Base-by-base conservation (phyloP, 345 rosid species). In the Microthlaspi erraticum region DNA sequence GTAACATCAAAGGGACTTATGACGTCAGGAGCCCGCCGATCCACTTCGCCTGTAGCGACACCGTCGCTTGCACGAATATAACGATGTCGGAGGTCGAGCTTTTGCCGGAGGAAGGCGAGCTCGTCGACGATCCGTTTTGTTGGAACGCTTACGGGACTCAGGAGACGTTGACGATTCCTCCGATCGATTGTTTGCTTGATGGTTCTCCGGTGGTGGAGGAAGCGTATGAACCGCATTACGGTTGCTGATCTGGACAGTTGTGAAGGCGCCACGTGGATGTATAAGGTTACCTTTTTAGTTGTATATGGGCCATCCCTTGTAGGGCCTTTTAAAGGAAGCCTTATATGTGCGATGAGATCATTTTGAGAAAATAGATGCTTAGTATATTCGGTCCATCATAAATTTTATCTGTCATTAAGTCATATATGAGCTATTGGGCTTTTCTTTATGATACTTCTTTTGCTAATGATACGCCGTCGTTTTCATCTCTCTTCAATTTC, bases 91-190 rank as follows among this genome's bases (percentile, higher is more conserved):
- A 94, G 56, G 97, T 91, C 0, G 96, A 94, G 83, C 92, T 94
- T 12, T 81, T 94, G 1, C 99, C 99, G 0, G 72, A 88, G 2
- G 97, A 89, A 80, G 99, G 99, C 0, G 77, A 86, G 62, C 66
- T 94, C n/a, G n/a, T 91, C 0, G 99, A 91, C 9, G 97, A 94
- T 57, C 99, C 99, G 0, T 94, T 91, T 72, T 94, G 99, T 34
- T 94, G 99, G 99, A 94, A 94, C 43, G 96, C 99, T 33, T 94
- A 87, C 38, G 99, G 99, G 39, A 80, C 60, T 31, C 86, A 94
- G 62, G 97, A 89, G 77, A 91, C 99, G 1, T 49, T 71, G 14
- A 94, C 89, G 11, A 86, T 91, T 3, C 99, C 99, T 6, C 99
- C 96, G 0, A 76, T 94, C 6, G 79, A 85, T 69, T 94, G 97